Percentiles rank a stretch among this genome's conserved stretches.
phyloP scores from a whole-genome alignment of 2,329 filamentous ascomycete genomes.

The Colletotrichum destructivum region DNA sequence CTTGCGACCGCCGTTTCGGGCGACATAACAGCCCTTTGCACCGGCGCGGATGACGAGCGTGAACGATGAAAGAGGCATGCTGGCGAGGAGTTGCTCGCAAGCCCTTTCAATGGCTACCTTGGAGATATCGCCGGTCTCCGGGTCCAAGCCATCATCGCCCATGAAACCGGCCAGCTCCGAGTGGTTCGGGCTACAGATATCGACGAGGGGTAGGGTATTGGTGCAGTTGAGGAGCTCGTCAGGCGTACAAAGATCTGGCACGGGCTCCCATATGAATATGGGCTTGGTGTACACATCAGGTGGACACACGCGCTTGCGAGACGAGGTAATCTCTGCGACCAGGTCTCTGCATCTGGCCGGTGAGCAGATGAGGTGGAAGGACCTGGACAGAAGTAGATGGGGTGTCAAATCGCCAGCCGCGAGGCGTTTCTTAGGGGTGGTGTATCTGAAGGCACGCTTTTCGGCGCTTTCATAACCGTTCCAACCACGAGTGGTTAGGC shows the following conservation, averaged over 20 bases:
- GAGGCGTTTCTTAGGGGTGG: slow-evolving; percentile 87
- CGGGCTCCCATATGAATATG: slow-evolving; percentile 94
- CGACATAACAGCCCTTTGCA: slow-evolving; percentile 79
- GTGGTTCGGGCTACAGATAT: slow-evolving; percentile 85
- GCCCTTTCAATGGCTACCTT: slow-evolving; percentile 68
- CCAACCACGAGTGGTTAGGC: slow-evolving; percentile 91
- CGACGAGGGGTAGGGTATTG: slow-evolving; percentile 73
- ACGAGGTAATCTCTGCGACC: slow-evolving; percentile 77
- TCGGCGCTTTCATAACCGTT: slow-evolving; percentile 86
- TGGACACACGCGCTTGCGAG: slow-evolving; percentile 61
- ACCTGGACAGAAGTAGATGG: slow-evolving; percentile 77
- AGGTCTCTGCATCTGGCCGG: slow-evolving; percentile 83
- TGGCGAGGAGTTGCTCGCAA: slow-evolving; percentile 74
- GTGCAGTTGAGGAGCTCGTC: slow-evolving; percentile 76
- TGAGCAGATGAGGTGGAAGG: slow-evolving; percentile 91
- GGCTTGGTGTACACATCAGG: slow-evolving; percentile 67
- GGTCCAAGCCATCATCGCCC: slow-evolving; percentile 70
- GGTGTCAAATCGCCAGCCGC: slow-evolving; percentile 79
- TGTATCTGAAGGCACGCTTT: slow-evolving; percentile 85
- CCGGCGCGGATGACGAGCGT: slow-evolving; percentile 80
- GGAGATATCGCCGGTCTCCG: slow-evolving; percentile 68
- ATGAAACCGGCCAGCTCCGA: slow-evolving; percentile 91
- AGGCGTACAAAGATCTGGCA: slow-evolving; percentile 88
- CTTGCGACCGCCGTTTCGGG: slow-evolving; percentile 69
- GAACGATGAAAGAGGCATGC: slow-evolving; percentile 76